Conservation (phyloP, 371 early-diverging fungal species). For the Syncephalis plumigaleata region DNA sequence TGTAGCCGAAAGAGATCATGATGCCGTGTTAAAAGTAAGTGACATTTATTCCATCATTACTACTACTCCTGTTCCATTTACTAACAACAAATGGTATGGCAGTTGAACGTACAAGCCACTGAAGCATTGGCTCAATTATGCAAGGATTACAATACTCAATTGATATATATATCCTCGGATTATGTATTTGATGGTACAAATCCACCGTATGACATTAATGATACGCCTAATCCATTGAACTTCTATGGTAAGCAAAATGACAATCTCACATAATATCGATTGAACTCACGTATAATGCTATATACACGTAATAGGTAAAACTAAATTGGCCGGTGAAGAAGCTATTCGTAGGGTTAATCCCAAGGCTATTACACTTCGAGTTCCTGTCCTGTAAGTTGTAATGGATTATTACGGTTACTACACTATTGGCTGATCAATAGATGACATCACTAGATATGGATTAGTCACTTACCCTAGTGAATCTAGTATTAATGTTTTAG, state of each 20-base stretch:
- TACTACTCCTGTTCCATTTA: not conserved
- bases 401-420: not conserved
- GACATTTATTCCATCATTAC: no score
- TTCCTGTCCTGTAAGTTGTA: constrained; percentile 47
- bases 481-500: constrained; percentile 55
- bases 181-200: constrained; percentile 78
- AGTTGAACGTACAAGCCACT: constrained; percentile 52
- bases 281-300: no score
- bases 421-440: constrained; percentile 1
- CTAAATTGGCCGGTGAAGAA: constrained; percentile 55
- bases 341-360: constrained; percentile 29
- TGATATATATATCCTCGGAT: constrained; percentile 80
- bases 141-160: constrained; percentile 21
- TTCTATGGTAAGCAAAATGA: constrained; percentile 33
- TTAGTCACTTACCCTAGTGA: constrained; percentile 41
- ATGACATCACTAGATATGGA: constrained; percentile 33
- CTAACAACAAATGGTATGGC: not conserved
- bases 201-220: constrained; percentile 58
- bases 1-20: constrained; percentile 47
- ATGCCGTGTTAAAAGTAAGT: constrained; percentile 30
- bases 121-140: constrained; percentile 30
- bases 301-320: constrained; percentile 29
- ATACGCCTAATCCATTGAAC: constrained; percentile 57
- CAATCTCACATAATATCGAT: no score
- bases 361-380: constrained; percentile 45